Conservation (phyloP, 2,329 filamentous ascomycete genomes). For the Diaporthe nobilis region DNA sequence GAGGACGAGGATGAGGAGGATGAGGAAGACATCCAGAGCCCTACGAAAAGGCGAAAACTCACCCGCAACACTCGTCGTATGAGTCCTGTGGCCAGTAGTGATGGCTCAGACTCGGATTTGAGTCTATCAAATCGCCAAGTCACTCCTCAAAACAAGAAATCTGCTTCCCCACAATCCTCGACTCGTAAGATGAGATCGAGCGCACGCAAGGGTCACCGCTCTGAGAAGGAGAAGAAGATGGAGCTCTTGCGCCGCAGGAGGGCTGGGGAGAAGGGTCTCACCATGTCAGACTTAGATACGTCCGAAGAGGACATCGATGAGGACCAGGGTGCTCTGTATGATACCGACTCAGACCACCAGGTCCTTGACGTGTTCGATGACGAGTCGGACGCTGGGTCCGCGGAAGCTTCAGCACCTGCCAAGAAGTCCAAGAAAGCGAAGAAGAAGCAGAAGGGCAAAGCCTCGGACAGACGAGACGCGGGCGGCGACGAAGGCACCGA, state of each 20-base stretch:
- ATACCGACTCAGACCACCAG: constrained; percentile 50
- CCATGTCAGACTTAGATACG: constrained; percentile 48
- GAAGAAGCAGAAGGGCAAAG: constrained; percentile 43
- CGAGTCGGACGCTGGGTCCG: constrained; percentile 48
- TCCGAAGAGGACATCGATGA: constrained; percentile 60
- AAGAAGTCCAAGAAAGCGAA: constrained; percentile 36
- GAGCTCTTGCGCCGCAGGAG: constrained; percentile 56
- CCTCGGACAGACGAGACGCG: constrained; percentile 28
- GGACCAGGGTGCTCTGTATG: constrained; percentile 53
- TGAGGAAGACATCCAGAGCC: constrained; percentile 45
- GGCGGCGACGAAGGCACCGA: constrained; percentile 27
- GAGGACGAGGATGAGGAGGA: constrained; percentile 35
- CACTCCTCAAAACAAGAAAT: background rate
- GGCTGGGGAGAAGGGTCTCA: constrained; percentile 55
- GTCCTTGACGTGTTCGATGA: constrained; percentile 52
- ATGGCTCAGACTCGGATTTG: background rate
- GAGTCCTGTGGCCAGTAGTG: constrained; percentile 1
- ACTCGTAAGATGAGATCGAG: constrained; percentile 36
- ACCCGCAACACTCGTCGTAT: constrained; percentile 36
- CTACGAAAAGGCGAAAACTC: constrained; percentile 49
- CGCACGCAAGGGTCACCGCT: constrained; percentile 49
- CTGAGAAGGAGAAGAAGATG: constrained; percentile 56
- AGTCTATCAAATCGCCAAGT: constrained; percentile 5
- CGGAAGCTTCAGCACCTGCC: constrained; percentile 37
- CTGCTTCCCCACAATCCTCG: constrained; percentile 28